A percentile compares a stretch with the other conserved stretches of the same genome.
Evolutionary conservation across 208 protist species (phyloP).

Genomic region (Leishmania lainsoni): DNA sequence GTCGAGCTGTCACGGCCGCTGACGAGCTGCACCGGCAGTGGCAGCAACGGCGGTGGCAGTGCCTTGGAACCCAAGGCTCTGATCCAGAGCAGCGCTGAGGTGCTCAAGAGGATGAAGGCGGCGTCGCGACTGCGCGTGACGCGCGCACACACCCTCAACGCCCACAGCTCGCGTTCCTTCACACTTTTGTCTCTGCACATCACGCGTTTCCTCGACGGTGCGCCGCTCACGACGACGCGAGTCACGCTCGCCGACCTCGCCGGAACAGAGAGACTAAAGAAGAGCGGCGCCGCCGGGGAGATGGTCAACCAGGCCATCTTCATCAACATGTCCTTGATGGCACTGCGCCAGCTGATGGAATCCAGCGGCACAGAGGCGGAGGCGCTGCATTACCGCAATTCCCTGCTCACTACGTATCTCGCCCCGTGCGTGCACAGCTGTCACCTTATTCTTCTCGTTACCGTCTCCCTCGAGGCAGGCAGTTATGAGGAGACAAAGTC

Average conservation of each 20-base stretch:
- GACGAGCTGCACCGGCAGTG: not conserved
- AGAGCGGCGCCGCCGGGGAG: constrained; percentile 76
- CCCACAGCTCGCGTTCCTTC: constrained; percentile 67
- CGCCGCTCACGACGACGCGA: constrained; percentile 47
- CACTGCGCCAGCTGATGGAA: constrained; percentile 78
- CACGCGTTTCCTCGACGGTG: constrained; percentile 61
- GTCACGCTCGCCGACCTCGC: constrained; percentile 94
- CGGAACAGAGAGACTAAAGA: constrained; percentile 87
- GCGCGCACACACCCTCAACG: constrained; percentile 53
- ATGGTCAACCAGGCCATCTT: constrained; percentile 83
- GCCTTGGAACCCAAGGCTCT: constrained; percentile 51
- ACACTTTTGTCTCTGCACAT: constrained; percentile 67
- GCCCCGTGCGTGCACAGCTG: constrained; percentile 60
- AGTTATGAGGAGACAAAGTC: constrained; percentile 68
- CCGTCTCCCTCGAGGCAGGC: constrained; percentile 60
- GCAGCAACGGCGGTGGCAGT: constrained; percentile 10
- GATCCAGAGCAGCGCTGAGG: constrained; percentile 41
- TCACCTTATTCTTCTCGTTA: constrained; percentile 75
- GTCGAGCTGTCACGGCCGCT: constrained; percentile 32
- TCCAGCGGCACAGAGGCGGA: constrained; percentile 38
- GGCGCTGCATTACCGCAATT: constrained; percentile 52
- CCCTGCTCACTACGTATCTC: constrained; percentile 68
- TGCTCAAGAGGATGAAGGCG: constrained; percentile 25
- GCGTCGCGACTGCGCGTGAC: constrained; percentile 53
- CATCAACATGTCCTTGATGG: constrained; percentile 93